These are phyloP conservation scores for Eleusine indica DNA, from an alignment of 176 grass and related monocot genomes.

Conservation along the genomic window DNA sequence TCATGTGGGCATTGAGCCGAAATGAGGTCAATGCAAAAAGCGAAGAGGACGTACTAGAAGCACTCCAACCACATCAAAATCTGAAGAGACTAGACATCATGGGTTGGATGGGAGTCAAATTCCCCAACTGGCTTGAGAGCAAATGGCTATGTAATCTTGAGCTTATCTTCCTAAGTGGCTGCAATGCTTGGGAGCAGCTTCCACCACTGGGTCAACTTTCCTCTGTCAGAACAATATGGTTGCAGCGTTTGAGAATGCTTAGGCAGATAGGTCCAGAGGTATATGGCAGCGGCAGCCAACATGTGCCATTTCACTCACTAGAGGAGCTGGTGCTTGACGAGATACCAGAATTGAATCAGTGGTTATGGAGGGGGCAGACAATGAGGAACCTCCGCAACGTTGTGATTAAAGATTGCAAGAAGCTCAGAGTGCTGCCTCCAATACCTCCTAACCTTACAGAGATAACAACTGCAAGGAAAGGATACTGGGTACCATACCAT, in stretches of 20 bases:
- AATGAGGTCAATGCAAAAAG: not conserved
- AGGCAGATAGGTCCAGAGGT: conserved; percentile 29
- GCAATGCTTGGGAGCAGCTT: conserved; percentile 52
- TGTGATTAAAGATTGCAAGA: conserved; percentile 61
- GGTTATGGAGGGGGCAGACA: conserved; percentile 31
- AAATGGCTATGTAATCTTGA: conserved; percentile 49
- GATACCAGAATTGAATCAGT: conserved; percentile 45
- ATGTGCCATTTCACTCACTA: conserved; percentile 30
- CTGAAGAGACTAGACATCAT: conserved; percentile 46
- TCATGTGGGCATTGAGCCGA: conserved; percentile 19
- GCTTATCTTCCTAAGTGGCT: conserved; percentile 39
- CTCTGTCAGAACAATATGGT: conserved; percentile 48
- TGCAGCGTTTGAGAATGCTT: conserved; percentile 40
- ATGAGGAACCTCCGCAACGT: conserved; percentile 45
- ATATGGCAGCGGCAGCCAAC: conserved; percentile 34
- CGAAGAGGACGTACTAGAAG: conserved; percentile 37
- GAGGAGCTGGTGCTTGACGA: conserved; percentile 65
- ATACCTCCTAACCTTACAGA: conserved; percentile 48
- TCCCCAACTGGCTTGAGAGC: conserved; percentile 28
- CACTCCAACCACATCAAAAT: conserved; percentile 38
- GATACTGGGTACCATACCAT: conserved; percentile 59
- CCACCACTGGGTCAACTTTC: conserved; percentile 56
- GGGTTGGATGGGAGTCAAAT: conserved; percentile 47
- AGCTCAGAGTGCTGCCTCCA: conserved; percentile 48
- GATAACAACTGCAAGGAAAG: conserved; percentile 48